phyloP scores from a whole-genome alignment of 2,329 filamentous ascomycete genomes.

The Didymella keratinophila region DNA sequence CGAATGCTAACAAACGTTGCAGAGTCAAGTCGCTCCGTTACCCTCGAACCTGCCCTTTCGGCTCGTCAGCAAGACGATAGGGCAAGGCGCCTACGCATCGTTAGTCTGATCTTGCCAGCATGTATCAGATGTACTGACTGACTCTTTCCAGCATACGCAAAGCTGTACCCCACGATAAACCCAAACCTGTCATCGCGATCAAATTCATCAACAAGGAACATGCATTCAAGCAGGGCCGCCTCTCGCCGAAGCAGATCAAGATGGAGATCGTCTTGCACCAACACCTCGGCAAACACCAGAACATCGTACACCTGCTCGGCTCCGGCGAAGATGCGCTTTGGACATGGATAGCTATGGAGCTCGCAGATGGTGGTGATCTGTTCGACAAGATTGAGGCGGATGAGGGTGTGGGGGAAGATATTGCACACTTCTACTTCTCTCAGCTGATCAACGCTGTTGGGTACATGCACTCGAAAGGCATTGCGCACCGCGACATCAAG shows the following conservation, averaged over 20 bases:
- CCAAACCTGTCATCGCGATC: constrained; percentile 86
- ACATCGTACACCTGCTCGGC: constrained; percentile 92
- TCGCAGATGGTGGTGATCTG: constrained; percentile 91
- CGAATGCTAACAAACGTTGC: constrained; percentile 29
- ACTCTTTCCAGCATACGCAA: constrained; percentile 77
- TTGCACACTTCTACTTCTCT: constrained; percentile 95
- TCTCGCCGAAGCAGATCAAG: constrained; percentile 86
- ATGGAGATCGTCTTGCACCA: constrained; percentile 93
- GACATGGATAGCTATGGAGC: constrained; percentile 99
- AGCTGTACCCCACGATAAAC: constrained; percentile 75
- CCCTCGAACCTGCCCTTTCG: constrained; percentile 88
- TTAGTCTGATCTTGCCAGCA: constrained; percentile 55
- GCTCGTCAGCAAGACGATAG: constrained; percentile 95
- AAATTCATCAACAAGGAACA: constrained; percentile 99
- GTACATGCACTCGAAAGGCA: constrained; percentile 95
- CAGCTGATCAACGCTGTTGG: constrained; percentile 89
- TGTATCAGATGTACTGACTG: constrained; percentile 6
- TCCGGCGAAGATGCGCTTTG: constrained; percentile 85
- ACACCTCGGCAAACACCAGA: constrained; percentile 86
- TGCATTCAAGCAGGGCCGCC: constrained; percentile 84
- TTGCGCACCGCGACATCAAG: constrained; percentile 78
- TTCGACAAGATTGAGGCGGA: constrained; percentile 99
- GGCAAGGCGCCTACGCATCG: constrained; percentile 97
- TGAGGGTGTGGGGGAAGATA: constrained; percentile 90
- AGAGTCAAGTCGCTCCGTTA: constrained; percentile 89